Evolutionary conservation across 805 yeast species (phyloP), one percentile per base, ranked within the genome.

Genomic region (Zygoascus tannicola): DNA sequence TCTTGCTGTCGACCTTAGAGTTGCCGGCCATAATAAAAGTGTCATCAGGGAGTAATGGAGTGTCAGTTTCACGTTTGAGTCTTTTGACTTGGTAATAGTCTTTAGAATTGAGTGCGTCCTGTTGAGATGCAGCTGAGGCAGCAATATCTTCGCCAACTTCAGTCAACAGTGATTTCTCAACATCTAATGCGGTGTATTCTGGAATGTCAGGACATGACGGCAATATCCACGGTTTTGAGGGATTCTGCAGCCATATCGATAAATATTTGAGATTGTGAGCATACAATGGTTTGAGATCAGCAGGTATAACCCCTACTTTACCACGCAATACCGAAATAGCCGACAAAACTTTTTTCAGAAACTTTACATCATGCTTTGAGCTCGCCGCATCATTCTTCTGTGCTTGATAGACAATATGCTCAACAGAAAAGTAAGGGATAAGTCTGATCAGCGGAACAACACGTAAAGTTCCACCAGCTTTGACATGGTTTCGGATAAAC

Each of bases 311-410:
- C 5, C 97, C 97, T 12, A 82, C 86, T 47, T 80, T 71, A 50
- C 83, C 94, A 54, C 95, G 67, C 41, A 86, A 62, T 23, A 87
- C 85, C 3, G 87, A 95, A 16, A 82, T 72, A 1, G 94, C 86
- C 1, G 95, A 85, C 1, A 88, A 78, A 7, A 82, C 78, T 38
- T 77, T 78, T 49, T 76, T 80, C 36, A 86, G 65, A 51, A 75
- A 75, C 20, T 69, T 68, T 34, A 51, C 63, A 46, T 49, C 52
- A 8, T 52, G 59, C 49, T 40, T 56, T 14, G 26, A 52, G 48
- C 53, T 61, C 3, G 19, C 8, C 3, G 40, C 15, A 26, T 39
- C 39, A 19, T 15, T 26, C 33, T 22, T 32, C 23, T 23, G n/a
- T 5, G 37, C 30, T 28, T 22, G 20, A 22, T 37, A 35, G 52